phyloP scores from a whole-genome alignment of 352 stramenopile species.

The Phytophthora parvispora region DNA sequence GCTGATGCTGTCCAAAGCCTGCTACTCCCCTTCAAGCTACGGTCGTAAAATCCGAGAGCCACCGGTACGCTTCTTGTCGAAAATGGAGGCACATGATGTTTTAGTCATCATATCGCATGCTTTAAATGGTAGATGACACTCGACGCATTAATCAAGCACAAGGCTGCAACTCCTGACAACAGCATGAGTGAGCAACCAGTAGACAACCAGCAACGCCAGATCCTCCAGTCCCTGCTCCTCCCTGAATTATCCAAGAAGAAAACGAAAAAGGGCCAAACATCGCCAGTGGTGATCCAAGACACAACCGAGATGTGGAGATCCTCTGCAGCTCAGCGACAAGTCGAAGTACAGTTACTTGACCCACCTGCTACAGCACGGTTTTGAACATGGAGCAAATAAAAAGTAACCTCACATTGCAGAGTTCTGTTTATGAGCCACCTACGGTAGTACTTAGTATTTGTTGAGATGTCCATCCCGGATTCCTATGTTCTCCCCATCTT shows the following conservation, averaged over 20 bases:
- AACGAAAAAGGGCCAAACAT: not conserved
- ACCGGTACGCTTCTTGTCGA: slow-evolving; percentile 32
- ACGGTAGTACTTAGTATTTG: too few relatives aligned
- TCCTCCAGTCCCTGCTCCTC: slow-evolving; percentile 23
- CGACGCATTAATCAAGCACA: slow-evolving; percentile 57
- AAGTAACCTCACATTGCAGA: too few relatives aligned
- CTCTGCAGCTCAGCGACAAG: slow-evolving; percentile 7
- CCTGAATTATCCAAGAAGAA: slow-evolving; percentile 18
- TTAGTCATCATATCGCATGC: not conserved
- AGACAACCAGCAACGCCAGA: slow-evolving; percentile 26
- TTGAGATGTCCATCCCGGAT: too few relatives aligned
- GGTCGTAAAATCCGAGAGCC: slow-evolving; percentile 39
- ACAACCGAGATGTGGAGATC: slow-evolving; percentile 45
- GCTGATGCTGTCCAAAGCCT: slow-evolving; percentile 21
- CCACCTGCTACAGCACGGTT: slow-evolving; percentile 39
- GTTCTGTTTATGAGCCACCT: too few relatives aligned
- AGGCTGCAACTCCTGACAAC: slow-evolving; percentile 13
- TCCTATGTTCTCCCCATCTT: too few relatives aligned
- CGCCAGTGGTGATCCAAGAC: slow-evolving; percentile 9
- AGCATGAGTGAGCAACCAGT: slow-evolving; percentile 9
- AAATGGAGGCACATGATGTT: not conserved
- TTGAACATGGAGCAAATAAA: slow-evolving; percentile 12
- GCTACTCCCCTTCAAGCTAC: slow-evolving; percentile 48
- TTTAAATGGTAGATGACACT: slow-evolving; percentile 49
- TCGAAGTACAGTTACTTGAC: not conserved